Evolutionary conservation across 2,329 filamentous ascomycete genomes (phyloP).

Genomic region (Alternaria brassicae): DNA sequence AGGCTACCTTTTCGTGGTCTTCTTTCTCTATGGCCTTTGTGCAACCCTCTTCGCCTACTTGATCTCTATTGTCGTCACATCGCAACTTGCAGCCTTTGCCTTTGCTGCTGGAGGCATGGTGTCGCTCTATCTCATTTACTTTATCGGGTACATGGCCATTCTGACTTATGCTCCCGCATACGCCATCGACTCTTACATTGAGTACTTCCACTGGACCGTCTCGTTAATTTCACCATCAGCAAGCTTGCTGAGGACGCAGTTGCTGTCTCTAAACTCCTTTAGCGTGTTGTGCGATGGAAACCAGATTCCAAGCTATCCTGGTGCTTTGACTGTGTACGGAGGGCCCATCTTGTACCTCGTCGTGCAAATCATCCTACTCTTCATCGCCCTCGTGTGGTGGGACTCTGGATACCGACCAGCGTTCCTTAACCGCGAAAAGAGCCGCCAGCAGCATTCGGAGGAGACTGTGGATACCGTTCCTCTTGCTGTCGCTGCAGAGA

Average conservation of each 20-base stretch:
- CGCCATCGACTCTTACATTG: conserved; percentile 70
- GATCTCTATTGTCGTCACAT: conserved; percentile 78
- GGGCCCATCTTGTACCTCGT: conserved; percentile 85
- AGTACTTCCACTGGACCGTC: conserved; percentile 77
- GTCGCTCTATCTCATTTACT: conserved; percentile 57
- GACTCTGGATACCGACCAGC: conserved; percentile 73
- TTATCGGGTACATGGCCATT: conserved; percentile 61
- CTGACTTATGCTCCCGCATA: conserved; percentile 77
- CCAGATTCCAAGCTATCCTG: conserved; percentile 71
- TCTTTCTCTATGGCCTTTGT: conserved; percentile 81
- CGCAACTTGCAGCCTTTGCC: conserved; percentile 84
- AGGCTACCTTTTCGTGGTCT: conserved; percentile 81
- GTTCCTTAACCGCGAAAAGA: conserved; percentile 53
- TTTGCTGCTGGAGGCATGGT: conserved; percentile 80
- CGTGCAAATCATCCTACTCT: conserved; percentile 74
- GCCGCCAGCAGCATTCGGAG: conserved; percentile 48
- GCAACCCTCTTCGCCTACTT: conserved; percentile 80
- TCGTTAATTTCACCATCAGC: conserved; percentile 78
- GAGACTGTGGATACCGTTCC: conserved; percentile 56
- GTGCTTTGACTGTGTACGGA: conserved; percentile 76
- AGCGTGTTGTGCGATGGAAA: conserved; percentile 74
- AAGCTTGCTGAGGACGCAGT: conserved; percentile 75
- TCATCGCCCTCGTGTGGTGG: conserved; percentile 76
- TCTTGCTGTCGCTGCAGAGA: conserved; percentile 69
- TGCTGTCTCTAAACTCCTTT: conserved; percentile 83